A percentile compares a stretch with the other conserved stretches of the same genome.
Evolutionary conservation across 169 alveolate species (phyloP).

Genomic region (Plasmodium berghei): DNA sequence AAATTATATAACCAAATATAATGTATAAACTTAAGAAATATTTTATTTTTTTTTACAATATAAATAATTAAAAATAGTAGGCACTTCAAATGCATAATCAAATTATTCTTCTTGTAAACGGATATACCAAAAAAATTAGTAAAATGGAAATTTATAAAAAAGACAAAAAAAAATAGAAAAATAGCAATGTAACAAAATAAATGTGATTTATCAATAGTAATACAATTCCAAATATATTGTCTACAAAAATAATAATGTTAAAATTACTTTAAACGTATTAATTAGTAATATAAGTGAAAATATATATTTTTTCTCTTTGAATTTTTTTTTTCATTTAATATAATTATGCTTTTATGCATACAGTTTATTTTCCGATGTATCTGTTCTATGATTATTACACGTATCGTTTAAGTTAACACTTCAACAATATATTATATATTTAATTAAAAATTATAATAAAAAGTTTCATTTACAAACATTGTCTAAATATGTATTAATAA

Average conservation of each 20-base stretch:
- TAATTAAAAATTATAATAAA: too few species aligned
- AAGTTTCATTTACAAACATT: too few species aligned
- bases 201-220: background rate
- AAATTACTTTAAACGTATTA: background rate
- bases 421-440: too few species aligned
- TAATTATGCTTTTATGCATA: slow-evolving; percentile 6
- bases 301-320: background rate
- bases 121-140: background rate
- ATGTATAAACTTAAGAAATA: slow-evolving; percentile 2
- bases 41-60: slow-evolving; percentile 1
- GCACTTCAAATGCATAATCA: slow-evolving; percentile 60
- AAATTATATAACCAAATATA: background rate
- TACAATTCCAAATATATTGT: background rate
- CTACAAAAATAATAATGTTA: background rate
- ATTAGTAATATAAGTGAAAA: background rate
- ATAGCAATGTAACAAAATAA: background rate
- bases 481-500: too few species aligned
- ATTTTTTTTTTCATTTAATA: slow-evolving; percentile 1
- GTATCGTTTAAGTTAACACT: background rate
- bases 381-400: background rate
- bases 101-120: background rate
- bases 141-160: background rate
- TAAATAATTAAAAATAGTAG: slow-evolving; percentile 1
- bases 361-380: background rate
- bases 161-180: slow-evolving; percentile 12